These are phyloP conservation scores for Yarrowia alimentaria DNA, from an alignment of 805 yeast species.

Conservation along the genomic window DNA sequence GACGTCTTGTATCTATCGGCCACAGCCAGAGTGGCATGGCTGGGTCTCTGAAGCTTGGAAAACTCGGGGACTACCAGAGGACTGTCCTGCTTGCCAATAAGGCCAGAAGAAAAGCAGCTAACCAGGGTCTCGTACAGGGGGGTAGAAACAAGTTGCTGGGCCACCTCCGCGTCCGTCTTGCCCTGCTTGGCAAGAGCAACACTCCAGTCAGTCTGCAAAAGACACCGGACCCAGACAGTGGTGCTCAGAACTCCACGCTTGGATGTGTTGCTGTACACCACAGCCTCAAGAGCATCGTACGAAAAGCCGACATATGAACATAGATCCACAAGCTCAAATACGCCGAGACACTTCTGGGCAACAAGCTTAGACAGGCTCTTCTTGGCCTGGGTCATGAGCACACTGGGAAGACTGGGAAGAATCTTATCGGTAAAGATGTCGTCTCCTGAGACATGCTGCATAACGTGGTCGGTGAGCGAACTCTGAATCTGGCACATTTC, in stretches of 20 bases:
- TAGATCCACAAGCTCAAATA: constrained; percentile 7
- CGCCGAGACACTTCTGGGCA: not conserved
- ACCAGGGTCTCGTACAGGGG: constrained; percentile 10
- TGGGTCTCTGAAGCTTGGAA: constrained; percentile 3
- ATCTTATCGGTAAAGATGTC: not conserved
- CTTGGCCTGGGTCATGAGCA: constrained; percentile 3
- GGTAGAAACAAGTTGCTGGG: not conserved
- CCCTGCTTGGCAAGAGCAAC: not conserved
- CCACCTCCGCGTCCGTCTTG: not conserved
- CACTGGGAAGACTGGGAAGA: constrained; percentile 2
- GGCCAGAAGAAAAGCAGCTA: not conserved
- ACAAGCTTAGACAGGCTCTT: not conserved
- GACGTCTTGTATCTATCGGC: not conserved
- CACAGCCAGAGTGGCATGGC: not conserved
- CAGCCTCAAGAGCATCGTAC: constrained; percentile 6
- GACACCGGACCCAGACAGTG: constrained; percentile 8
- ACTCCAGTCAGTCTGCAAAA: constrained; percentile 7
- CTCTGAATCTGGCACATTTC: not conserved
- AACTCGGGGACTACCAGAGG: constrained; percentile 14
- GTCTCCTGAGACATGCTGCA: not conserved
- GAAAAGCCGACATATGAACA: constrained; percentile 1
- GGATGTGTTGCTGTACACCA: not conserved
- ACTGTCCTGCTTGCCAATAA: constrained; percentile 6
- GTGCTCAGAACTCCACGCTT: not conserved
- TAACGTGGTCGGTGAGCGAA: not conserved